A percentile compares a stretch with the other conserved stretches of the same genome.
These are phyloP conservation scores for Aspergillus fumigatiaffinis DNA, from an alignment of 2,329 filamentous ascomycete species.

Conservation along the genomic window DNA sequence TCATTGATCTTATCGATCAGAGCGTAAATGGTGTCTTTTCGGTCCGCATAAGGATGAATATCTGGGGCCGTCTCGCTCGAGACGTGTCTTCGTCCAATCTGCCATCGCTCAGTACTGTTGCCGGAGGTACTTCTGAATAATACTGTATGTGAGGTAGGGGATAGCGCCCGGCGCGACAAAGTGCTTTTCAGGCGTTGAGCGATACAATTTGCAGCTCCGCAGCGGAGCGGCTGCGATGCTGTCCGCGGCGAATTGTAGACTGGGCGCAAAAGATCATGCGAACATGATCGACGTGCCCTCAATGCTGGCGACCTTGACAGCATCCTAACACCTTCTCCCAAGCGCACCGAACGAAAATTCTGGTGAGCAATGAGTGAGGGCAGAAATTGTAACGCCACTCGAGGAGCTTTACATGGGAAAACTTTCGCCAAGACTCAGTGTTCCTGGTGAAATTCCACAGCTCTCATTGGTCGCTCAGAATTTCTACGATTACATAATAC, in stretches of 20 bases:
- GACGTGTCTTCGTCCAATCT: conserved; percentile 16
- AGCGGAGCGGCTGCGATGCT: conserved; percentile 21
- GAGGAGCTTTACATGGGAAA: conserved; percentile 21
- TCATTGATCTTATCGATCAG: conserved; percentile 37
- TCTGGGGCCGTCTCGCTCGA: conserved; percentile 20
- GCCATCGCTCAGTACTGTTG: conserved; percentile 3
- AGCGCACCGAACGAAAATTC: conserved; percentile 5
- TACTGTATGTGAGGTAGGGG: conserved; percentile 1
- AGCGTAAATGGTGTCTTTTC: conserved; percentile 30
- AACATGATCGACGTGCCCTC: conserved; percentile 25
- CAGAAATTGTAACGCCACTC: conserved; percentile 14
- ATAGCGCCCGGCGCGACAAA: conserved; percentile 6
- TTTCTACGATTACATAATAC: conserved; percentile 12
- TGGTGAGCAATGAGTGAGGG: not conserved
- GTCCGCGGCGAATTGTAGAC: conserved; percentile 16
- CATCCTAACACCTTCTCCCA: conserved; percentile 27
- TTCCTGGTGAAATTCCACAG: conserved; percentile 20
- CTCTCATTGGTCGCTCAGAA: conserved; percentile 23
- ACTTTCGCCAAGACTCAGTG: conserved; percentile 24
- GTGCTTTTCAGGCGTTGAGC: conserved; percentile 14
- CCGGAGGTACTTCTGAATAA: not conserved
- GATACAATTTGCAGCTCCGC: conserved; percentile 20
- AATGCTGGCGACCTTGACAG: conserved; percentile 30
- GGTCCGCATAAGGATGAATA: conserved; percentile 11
- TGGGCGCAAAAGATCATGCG: conserved; percentile 23